Evolutionary conservation across 192 early-diverging fungal genomes (phyloP).

Genomic region (Phlyctochytrium planicorne): DNA sequence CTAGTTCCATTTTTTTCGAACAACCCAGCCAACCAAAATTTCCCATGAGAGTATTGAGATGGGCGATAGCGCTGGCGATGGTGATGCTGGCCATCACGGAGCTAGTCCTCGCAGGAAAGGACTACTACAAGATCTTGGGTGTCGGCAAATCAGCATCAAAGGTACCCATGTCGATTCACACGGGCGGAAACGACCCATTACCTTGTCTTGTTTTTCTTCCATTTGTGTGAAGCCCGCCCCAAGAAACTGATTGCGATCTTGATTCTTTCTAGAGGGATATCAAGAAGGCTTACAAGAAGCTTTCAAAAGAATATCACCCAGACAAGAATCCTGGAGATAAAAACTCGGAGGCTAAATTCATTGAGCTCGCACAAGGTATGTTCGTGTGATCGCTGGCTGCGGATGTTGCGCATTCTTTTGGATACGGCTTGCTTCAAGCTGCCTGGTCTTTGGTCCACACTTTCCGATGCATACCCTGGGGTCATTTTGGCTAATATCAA

Average conservation of each 20-base stretch:
- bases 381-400: constrained; percentile 15
- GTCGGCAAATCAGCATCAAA: constrained; percentile 75
- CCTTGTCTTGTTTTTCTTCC: not conserved
- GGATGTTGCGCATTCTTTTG: no score
- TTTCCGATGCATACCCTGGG: no score
- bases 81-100: constrained; percentile 29
- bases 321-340: constrained; percentile 77
- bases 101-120: constrained; percentile 42
- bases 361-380: constrained; percentile 78
- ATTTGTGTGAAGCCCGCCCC: not conserved
- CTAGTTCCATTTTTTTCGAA: no score
- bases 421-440: no score
- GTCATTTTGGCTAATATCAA: constrained; percentile 1
- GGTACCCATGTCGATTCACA: constrained; percentile 13
- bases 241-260: no score
- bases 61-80: constrained; percentile 13
- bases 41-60: not conserved
- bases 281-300: constrained; percentile 89
- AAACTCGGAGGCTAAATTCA: constrained; percentile 81
- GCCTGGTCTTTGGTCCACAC: no score
- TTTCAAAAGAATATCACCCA: constrained; percentile 74
- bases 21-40: not conserved
- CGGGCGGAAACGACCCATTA: not conserved
- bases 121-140: constrained; percentile 89
- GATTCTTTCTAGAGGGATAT: constrained; percentile 88